Conservation (phyloP, 805 yeast species). For the Lachancea sp. region DNA sequence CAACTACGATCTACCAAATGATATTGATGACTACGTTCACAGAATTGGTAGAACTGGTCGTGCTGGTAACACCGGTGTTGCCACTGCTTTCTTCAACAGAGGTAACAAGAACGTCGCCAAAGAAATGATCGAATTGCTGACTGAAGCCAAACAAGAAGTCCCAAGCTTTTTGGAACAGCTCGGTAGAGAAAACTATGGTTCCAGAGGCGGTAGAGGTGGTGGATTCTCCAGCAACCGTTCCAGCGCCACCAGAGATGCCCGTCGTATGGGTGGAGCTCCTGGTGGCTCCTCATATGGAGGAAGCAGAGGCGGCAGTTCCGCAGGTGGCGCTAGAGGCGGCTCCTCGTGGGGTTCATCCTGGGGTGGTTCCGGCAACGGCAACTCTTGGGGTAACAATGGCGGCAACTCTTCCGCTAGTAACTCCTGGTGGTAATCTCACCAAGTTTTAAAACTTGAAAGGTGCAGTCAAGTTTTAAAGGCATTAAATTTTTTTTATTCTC, state of each 20-base stretch:
- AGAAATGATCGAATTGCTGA: constrained; percentile 77
- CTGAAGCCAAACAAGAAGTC: constrained; percentile 96
- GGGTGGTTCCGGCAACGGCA: constrained; percentile 11
- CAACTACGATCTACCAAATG: constrained; percentile 94
- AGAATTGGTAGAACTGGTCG: constrained; percentile 99
- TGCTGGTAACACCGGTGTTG: constrained; percentile 98
- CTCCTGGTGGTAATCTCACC: constrained; percentile 9
- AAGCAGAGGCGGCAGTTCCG: constrained; percentile 33
- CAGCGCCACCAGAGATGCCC: constrained; percentile 44
- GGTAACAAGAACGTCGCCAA: constrained; percentile 83
- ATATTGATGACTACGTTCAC: constrained; percentile 97
- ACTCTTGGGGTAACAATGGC: constrained; percentile 7
- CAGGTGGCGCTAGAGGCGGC: constrained; percentile 28
- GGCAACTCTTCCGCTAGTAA: constrained; percentile 34
- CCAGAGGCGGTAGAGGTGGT: constrained; percentile 44
- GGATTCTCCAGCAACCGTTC: constrained; percentile 37
- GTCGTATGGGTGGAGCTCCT: constrained; percentile 34
- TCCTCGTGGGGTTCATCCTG: constrained; percentile 20
- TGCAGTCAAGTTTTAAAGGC: not conserved
- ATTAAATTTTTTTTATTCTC: not conserved
- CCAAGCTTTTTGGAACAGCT: constrained; percentile 81
- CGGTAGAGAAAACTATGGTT: constrained; percentile 63
- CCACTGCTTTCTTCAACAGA: constrained; percentile 97
- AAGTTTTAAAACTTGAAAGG: not conserved
- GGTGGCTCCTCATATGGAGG: constrained; percentile 17